A percentile compares a stretch with the other conserved stretches of the same genome.
Conservation (phyloP, 148 eudicot genomes). For the Selenicereus undatus region DNA sequence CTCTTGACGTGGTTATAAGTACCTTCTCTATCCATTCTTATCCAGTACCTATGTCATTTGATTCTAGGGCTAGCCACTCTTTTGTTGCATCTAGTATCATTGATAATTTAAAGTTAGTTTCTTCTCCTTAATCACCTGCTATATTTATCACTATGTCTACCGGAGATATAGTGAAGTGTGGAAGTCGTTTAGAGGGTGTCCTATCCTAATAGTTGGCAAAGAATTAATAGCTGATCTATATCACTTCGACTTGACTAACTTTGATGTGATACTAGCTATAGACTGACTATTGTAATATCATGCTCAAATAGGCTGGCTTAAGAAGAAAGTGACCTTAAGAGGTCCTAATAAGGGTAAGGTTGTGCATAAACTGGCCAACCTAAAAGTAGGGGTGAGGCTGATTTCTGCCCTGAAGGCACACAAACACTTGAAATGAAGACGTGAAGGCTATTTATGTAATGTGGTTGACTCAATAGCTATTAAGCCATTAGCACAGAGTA, state of each 20-base stretch:
- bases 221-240: neutral
- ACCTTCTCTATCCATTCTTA: neutral
- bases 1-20: neutral
- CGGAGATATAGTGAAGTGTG: neutral
- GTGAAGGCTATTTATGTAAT: no score
- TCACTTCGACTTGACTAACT: neutral
- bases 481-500: no score
- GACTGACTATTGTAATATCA: neutral
- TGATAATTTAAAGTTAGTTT: neutral
- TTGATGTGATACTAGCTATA: neutral
- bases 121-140: no score
- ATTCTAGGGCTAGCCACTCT: neutral
- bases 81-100: neutral
- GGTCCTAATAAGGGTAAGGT: neutral
- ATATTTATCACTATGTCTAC: no score
- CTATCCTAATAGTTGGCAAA: neutral
- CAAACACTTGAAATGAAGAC: no score
- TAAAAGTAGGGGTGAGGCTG: no score
- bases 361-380: no score
- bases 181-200: neutral
- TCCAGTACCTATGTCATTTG: neutral
- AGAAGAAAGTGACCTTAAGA: neutral
- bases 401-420: no score
- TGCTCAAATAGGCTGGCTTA: neutral
- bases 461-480: no score